Conservation (phyloP, 2,329 filamentous ascomycete species). For the Colletotrichum orchidophilum region DNA sequence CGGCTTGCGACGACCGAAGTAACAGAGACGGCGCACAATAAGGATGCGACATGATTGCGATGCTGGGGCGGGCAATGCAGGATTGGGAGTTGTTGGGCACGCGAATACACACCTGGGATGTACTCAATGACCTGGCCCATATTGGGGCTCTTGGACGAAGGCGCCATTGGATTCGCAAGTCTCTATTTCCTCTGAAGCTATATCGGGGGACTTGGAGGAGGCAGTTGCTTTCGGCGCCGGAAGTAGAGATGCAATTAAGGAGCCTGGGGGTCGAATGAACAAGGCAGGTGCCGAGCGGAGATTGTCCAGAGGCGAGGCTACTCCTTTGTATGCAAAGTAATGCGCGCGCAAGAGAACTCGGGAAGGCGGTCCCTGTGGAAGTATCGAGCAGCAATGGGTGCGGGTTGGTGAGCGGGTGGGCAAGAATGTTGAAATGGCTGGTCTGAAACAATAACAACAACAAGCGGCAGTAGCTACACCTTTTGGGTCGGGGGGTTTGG, state of each 20-base stretch:
- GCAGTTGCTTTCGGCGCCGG: conserved; percentile 16
- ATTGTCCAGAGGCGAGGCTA: conserved; percentile 24
- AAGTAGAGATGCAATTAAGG: conserved; percentile 5
- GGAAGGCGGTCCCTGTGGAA: neutral
- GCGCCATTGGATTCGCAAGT: conserved; percentile 53
- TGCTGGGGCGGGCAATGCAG: conserved; percentile 4
- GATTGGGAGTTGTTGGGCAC: neutral
- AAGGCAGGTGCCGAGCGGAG: conserved; percentile 24
- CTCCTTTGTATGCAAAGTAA: conserved; percentile 33
- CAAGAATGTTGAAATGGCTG: conserved; percentile 31
- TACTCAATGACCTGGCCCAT: conserved; percentile 95
- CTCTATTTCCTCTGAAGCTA: conserved; percentile 10
- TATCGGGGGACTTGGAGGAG: neutral
- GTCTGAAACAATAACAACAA: conserved; percentile 35
- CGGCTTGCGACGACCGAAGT: conserved; percentile 1
- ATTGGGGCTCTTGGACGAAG: conserved; percentile 63
- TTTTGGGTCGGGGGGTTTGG: neutral
- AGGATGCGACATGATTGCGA: conserved; percentile 43
- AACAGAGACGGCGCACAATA: conserved; percentile 36
- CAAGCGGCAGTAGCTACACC: neutral
- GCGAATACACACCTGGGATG: conserved; percentile 78
- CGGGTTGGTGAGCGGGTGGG: neutral
- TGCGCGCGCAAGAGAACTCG: conserved; percentile 18
- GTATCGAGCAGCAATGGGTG: neutral
- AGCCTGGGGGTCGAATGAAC: conserved; percentile 18